Base-by-base conservation (phyloP, 1,139 yeast genomes). In the Blastobotrys aristatus region DNA sequence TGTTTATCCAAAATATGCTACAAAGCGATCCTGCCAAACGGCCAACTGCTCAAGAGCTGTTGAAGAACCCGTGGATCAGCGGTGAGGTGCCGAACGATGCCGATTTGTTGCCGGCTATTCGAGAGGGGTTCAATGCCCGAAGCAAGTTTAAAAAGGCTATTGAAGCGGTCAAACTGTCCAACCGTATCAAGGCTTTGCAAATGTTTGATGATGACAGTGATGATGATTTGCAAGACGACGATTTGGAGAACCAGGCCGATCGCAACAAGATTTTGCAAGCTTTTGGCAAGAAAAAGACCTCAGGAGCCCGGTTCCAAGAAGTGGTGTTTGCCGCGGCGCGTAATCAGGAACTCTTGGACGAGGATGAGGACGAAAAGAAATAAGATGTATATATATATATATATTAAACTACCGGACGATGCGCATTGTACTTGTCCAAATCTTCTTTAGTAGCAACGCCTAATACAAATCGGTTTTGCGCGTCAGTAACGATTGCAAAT, bases 71-170 rank as follows among this genome's bases (percentile, higher is more conserved):
- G 36, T 89, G 96, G 96, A 71, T 88, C 47, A 75, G 80, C 10
- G 59, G 65, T 24, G 52, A 52, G 11, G 56, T 53, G 17, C 67
- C 72, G 45, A 50, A 54, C 44, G 68, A 66, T 48, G 73, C 75
- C 39, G 94, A 87, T 65, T 74, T 87, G 70, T 72, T 85, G 65
- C 96, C 96, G 37, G 71, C 68, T 54, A 78, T 83, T 60, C 74
- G 74, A 68, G 79, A 80, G 60, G 86, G 86, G 46, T 86, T 89
- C 74, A 82, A 85, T 64, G 96, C 96, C 35, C 86, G 85, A 62
- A 76, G 79, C 63, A 89, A 85, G 66, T 83, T 92, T 70, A 79
- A 82, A 62, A 88, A 85, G 60, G 97, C 95, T 32, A 84, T 88
- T 56, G 94, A 84, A 63, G 74, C 86, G 60, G 89, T 88, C 47